Conservation (phyloP, 139 green algal species). For the Chlorella sp. region DNA sequence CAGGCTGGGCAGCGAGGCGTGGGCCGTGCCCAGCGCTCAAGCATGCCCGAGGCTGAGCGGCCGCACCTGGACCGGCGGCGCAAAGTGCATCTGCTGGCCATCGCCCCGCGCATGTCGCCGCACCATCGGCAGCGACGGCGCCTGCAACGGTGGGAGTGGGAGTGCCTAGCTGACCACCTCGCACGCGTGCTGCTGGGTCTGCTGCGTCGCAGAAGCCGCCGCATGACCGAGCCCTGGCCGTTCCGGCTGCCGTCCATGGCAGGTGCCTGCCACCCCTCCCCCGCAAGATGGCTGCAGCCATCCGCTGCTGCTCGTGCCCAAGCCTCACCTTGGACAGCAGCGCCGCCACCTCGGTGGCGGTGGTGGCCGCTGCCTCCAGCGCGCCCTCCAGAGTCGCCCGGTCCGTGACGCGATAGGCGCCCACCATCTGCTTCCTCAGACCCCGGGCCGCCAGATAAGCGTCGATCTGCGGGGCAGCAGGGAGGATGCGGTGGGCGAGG, state of each 20-base stretch:
- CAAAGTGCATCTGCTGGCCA: constrained; percentile 51
- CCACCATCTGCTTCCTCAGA: constrained; percentile 51
- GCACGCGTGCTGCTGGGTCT: too few species aligned
- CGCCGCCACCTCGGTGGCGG: constrained; percentile 64
- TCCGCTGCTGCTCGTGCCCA: too few species aligned
- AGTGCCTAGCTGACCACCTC: too few species aligned
- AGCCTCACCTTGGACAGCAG: constrained; percentile 75
- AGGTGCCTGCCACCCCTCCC: too few species aligned
- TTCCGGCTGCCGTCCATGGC: too few species aligned
- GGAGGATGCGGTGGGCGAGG: background rate
- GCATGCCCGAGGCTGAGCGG: too few species aligned
- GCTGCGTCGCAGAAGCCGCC: too few species aligned
- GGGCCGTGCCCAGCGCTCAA: too few species aligned
- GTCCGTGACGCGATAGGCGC: constrained; percentile 86
- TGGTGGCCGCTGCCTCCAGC: constrained; percentile 41
- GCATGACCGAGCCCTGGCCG: too few species aligned
- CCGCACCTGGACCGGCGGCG: constrained; percentile 50
- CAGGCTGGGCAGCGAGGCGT: too few species aligned
- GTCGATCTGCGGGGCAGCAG: constrained; percentile 23
- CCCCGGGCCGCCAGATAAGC: constrained; percentile 33
- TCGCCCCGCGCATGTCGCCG: constrained; percentile 78
- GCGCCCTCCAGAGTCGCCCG: constrained; percentile 20
- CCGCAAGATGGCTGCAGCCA: too few species aligned
- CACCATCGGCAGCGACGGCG: constrained; percentile 70
- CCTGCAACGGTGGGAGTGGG: constrained; percentile 3